These are phyloP conservation scores for Vachellia pachyceras DNA, from an alignment of 306 rosid species.

Conservation along the genomic window DNA sequence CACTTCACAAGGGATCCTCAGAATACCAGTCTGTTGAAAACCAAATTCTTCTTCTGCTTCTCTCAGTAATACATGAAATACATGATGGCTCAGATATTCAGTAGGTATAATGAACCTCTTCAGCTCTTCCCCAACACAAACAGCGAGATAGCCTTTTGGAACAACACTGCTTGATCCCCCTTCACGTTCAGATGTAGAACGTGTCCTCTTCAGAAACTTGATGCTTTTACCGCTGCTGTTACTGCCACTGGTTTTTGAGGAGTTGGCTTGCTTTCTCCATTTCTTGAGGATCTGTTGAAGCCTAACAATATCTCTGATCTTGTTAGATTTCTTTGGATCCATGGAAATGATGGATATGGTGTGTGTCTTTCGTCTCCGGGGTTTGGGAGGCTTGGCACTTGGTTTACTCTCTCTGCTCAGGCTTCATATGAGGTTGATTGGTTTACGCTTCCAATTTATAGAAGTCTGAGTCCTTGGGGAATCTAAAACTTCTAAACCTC, in stretches of 20 bases:
- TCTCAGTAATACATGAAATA: slow-evolving; percentile 66
- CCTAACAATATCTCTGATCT: slow-evolving; percentile 87
- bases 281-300: slow-evolving; percentile 96
- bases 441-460: slow-evolving; percentile 55
- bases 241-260: slow-evolving; percentile 47
- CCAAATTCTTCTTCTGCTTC: slow-evolving; percentile 95
- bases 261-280: slow-evolving; percentile 78
- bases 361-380: not conserved
- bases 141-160: slow-evolving; percentile 84
- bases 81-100: slow-evolving; percentile 59
- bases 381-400: not conserved
- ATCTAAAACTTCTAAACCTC: not conserved
- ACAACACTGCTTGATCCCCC: slow-evolving; percentile 47
- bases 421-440: too few relatives aligned
- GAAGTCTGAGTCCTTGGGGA: slow-evolving; percentile 28
- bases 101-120: slow-evolving; percentile 84
- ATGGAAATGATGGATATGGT: slow-evolving; percentile 40
- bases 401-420: too few relatives aligned
- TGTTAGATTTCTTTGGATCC: slow-evolving; percentile 89
- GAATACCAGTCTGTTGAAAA: slow-evolving; percentile 76
- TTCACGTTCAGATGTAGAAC: slow-evolving; percentile 61
- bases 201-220: slow-evolving; percentile 75
- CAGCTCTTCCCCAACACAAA: slow-evolving; percentile 77
- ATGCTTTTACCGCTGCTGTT: slow-evolving; percentile 63
- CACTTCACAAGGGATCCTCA: slow-evolving; percentile 82